Base-by-base conservation (phyloP, 176 grass and related monocot genomes). In the Carex parvula region DNA sequence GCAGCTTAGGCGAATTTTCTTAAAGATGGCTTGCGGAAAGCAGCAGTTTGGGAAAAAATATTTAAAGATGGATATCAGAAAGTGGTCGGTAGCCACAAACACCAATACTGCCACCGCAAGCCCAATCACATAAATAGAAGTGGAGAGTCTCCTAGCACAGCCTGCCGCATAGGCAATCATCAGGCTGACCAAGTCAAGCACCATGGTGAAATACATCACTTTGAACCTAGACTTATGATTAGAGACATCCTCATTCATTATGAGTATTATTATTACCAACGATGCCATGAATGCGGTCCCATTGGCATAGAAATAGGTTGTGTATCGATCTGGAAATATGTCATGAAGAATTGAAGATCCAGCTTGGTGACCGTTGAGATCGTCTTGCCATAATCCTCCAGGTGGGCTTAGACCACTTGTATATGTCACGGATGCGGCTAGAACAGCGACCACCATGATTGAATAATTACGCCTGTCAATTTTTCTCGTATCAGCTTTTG, bases 81-180 rank as follows among this genome's bases (percentile, higher is more conserved):
- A 33, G 32, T 33, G 32, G 32, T 33, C 32, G 32, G 32, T 33
- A 33, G 1, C 2, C 32, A 33, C 32, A 64, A 85, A 82, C 1
- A 70, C 14, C 14, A 93, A 93, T 33, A 88, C 86, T 22, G 81
- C 33, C 8, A 73, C 53, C 16, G 26, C 81, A n/a, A 93, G 42
- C 14, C 84, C 29, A n/a, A 87, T 84, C 8, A 86, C 84, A 64
- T 90, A 86, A 1, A 88, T 5, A 0, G 91, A 90, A 30, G 84
- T 90, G 0, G 50, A 50, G 80, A 81, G 67, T 11, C 75, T 81
- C 20, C 91, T 84, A 20, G 65, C 83, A 78, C 91, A 91, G 18
- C 89, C 89, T 0, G 84, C 86, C 26, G 91, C 84, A 52, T 89
- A 91, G 0, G 89, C 89, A 0, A 86, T 86, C 86, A 93, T 93